A percentile compares a stretch with the other conserved stretches of the same genome.
Evolutionary conservation across 108 stramenopile genomes (phyloP).

Genomic region (Nitzschia sp.): DNA sequence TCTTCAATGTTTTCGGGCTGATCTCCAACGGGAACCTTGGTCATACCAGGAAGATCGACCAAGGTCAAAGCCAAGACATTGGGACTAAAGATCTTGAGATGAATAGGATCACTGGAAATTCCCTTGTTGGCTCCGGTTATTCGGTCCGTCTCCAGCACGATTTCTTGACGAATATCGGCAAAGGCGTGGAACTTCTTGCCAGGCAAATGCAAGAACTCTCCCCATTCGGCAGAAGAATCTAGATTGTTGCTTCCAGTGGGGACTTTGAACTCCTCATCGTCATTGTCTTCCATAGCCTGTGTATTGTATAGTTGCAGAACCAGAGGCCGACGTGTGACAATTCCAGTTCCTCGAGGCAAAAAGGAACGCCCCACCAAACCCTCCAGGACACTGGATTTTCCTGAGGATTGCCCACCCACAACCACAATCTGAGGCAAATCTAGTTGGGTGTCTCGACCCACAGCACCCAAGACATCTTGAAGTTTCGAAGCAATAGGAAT

Average conservation of each 20-base stretch:
- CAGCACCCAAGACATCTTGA: constrained; percentile 96
- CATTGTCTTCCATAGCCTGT: constrained; percentile 14
- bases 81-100: constrained; percentile 93
- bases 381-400: constrained; percentile 96
- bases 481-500: constrained; percentile 98
- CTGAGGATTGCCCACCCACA: constrained; percentile 91
- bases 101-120: constrained; percentile 86
- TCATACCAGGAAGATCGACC: constrained; percentile 96
- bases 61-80: constrained; percentile 94
- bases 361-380: constrained; percentile 91
- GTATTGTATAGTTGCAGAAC: constrained; percentile 90
- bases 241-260: constrained; percentile 4
- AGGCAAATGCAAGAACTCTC: constrained; percentile 95
- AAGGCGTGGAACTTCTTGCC: constrained; percentile 87
- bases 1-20: constrained; percentile 96
- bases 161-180: constrained; percentile 88
- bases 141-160: constrained; percentile 90
- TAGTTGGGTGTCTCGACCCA: constrained; percentile 85
- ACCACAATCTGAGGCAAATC: constrained; percentile 99
- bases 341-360: constrained; percentile 95
- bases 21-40: constrained; percentile 95
- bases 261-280: constrained; percentile 15
- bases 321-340: constrained; percentile 95
- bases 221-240: constrained; percentile 70
- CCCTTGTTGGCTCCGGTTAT: constrained; percentile 94